phyloP scores from a whole-genome alignment of 2,329 filamentous ascomycete genomes.

The Cladophialophora chaetospira region DNA sequence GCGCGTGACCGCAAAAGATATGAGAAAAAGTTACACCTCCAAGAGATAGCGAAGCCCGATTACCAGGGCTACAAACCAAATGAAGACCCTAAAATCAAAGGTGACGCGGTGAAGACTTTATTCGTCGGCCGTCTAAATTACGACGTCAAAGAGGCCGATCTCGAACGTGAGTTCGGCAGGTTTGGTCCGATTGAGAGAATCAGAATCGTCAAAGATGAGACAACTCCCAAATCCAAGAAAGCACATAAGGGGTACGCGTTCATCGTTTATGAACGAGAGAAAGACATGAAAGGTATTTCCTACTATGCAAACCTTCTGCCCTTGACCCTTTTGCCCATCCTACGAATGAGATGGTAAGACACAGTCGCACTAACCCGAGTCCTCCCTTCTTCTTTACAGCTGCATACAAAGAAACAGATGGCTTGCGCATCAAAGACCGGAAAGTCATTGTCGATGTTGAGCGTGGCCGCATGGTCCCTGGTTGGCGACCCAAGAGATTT shows the following conservation, averaged over 20 bases:
- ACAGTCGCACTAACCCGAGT: slow-evolving; percentile 40
- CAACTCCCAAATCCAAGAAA: slow-evolving; percentile 78
- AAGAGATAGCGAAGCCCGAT: slow-evolving; percentile 63
- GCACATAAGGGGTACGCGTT: slow-evolving; percentile 90
- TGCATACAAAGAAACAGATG: slow-evolving; percentile 85
- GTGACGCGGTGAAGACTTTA: slow-evolving; percentile 92
- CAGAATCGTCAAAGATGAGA: slow-evolving; percentile 78
- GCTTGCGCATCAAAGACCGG: slow-evolving; percentile 88
- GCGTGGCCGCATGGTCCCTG: slow-evolving; percentile 87
- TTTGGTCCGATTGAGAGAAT: slow-evolving; percentile 95
- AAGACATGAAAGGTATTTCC: slow-evolving; percentile 96
- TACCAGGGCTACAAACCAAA: slow-evolving; percentile 72
- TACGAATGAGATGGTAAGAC: slow-evolving; percentile 31
- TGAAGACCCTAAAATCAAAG: slow-evolving; percentile 84
- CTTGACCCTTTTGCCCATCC: slow-evolving; percentile 30
- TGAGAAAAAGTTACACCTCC: slow-evolving; percentile 72
- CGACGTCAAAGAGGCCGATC: slow-evolving; percentile 81
- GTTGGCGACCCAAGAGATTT: slow-evolving; percentile 88
- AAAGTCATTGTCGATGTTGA: slow-evolving; percentile 94
- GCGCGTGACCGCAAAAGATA: slow-evolving; percentile 77
- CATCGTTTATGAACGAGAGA: slow-evolving; percentile 93
- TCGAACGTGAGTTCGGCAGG: slow-evolving; percentile 89
- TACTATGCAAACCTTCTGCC: slow-evolving; percentile 37
- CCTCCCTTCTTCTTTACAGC: slow-evolving; percentile 62
- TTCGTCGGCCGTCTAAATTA: slow-evolving; percentile 91